Conservation (phyloP, 768 basidiomycete species). For the Psilocybe sp. region DNA sequence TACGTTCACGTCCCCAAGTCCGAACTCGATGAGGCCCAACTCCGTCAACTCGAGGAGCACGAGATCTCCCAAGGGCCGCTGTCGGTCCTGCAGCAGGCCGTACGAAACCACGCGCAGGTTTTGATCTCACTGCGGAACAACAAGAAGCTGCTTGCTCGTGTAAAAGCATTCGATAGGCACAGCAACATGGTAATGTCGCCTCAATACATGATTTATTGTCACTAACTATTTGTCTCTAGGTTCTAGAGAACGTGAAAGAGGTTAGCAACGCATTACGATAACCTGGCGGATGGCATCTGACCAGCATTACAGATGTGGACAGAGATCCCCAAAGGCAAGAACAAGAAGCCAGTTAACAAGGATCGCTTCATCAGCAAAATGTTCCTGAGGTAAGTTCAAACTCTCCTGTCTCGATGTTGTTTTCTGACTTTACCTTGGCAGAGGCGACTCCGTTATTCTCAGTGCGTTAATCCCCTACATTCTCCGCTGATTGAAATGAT, state of each 20-base stretch:
- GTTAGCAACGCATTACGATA: slow-evolving; percentile 33
- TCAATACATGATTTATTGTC: slow-evolving; percentile 5
- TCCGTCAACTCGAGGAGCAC: slow-evolving; percentile 94
- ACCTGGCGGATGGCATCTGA: background rate
- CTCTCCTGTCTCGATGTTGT: background rate
- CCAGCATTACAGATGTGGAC: slow-evolving; percentile 89
- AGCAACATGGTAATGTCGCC: slow-evolving; percentile 81
- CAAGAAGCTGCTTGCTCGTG: slow-evolving; percentile 93
- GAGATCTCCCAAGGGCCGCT: slow-evolving; percentile 98
- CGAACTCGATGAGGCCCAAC: slow-evolving; percentile 94
- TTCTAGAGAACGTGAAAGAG: slow-evolving; percentile 98
- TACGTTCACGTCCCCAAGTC: slow-evolving; percentile 96
- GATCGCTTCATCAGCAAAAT: slow-evolving; percentile 99
- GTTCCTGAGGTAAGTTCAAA: slow-evolving; percentile 75
- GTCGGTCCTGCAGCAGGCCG: slow-evolving; percentile 94
- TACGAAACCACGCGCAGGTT: slow-evolving; percentile 96
- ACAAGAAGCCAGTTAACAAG: slow-evolving; percentile 98
- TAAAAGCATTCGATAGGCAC: slow-evolving; percentile 98
- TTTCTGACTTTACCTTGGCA: slow-evolving; percentile 25
- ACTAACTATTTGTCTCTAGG: slow-evolving; percentile 41
- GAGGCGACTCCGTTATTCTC: slow-evolving; percentile 96
- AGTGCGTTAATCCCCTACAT: slow-evolving; percentile 54
- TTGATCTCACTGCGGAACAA: slow-evolving; percentile 97
- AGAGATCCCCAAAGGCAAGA: slow-evolving; percentile 95
- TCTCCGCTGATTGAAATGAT: slow-evolving; percentile 17